A percentile compares a stretch with the other conserved stretches of the same genome.
Conservation (phyloP, 768 basidiomycete species). For the Podaxis sp. region DNA sequence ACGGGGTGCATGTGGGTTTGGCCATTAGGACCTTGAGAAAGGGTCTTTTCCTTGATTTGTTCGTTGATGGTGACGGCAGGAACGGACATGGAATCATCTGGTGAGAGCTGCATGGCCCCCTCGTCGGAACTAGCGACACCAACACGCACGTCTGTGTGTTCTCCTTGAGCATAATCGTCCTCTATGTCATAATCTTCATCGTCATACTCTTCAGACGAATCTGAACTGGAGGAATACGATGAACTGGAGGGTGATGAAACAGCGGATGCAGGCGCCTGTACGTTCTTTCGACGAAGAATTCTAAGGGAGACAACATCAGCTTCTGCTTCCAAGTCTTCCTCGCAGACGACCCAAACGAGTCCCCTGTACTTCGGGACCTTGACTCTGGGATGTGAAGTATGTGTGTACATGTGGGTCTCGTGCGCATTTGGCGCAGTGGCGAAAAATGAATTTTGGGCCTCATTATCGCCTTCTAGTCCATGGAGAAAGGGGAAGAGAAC, state of each 20-base stretch:
- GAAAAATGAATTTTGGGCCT: constrained; percentile 83
- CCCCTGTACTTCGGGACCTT: constrained; percentile 59
- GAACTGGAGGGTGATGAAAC: constrained; percentile 17
- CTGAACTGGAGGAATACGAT: constrained; percentile 20
- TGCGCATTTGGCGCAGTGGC: constrained; percentile 30
- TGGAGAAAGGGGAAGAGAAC: constrained; percentile 89
- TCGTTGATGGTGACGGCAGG: constrained; percentile 25
- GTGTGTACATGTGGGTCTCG: constrained; percentile 10
- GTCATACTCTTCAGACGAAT: constrained; percentile 29
- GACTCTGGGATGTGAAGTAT: constrained; percentile 14
- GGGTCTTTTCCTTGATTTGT: constrained; percentile 18
- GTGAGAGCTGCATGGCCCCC: constrained; percentile 12
- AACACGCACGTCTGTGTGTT: constrained; percentile 8
- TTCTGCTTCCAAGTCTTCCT: constrained; percentile 58
- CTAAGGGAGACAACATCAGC: constrained; percentile 34
- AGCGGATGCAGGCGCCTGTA: constrained; percentile 16
- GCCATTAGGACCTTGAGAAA: constrained; percentile 28
- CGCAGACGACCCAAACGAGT: constrained; percentile 79
- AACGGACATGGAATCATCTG: background rate
- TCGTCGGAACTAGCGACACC: constrained; percentile 15
- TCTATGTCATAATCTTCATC: constrained; percentile 21
- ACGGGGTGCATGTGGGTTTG: constrained; percentile 59
- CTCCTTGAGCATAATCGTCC: constrained; percentile 21
- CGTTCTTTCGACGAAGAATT: constrained; percentile 30
- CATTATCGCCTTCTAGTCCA: constrained; percentile 79